Evolutionary conservation across 139 green algal species (phyloP).

Genomic region (Volvox africanus): DNA sequence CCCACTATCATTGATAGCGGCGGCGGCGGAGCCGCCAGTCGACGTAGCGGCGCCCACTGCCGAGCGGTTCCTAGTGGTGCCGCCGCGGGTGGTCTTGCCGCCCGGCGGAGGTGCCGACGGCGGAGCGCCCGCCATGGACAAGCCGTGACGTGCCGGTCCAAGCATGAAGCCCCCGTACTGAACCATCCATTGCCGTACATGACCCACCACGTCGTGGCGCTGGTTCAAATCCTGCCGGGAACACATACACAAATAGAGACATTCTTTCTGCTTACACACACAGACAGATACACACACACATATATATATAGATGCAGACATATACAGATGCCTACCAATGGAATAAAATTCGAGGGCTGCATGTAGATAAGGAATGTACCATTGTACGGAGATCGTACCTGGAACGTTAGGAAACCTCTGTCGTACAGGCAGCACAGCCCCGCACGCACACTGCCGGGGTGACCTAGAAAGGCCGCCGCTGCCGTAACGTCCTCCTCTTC

Average conservation of each 20-base stretch:
- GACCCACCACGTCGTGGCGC: slow-evolving; percentile 35
- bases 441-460: slow-evolving; percentile 10
- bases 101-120: neutral
- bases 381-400: neutral
- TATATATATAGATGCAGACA: too few species aligned
- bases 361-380: too few species aligned
- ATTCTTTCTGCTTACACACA: too few species aligned
- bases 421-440: slow-evolving; percentile 39
- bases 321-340: too few species aligned
- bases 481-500: slow-evolving; percentile 30
- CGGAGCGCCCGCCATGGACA: neutral
- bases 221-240: slow-evolving; percentile 16
- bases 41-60: too few species aligned
- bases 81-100: neutral
- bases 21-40: neutral
- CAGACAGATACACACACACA: too few species aligned
- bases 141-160: neutral
- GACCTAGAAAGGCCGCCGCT: slow-evolving; percentile 24
- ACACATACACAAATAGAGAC: too few species aligned
- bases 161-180: neutral
- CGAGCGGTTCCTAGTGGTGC: too few species aligned
- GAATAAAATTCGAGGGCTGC: too few species aligned
- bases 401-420: slow-evolving; percentile 27
- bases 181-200: slow-evolving; percentile 36
- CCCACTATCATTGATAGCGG: neutral